Evolutionary conservation across 805 yeast genomes (phyloP), one percentile per base, ranked within the genome.

Genomic region (Candida jianshihensis): DNA sequence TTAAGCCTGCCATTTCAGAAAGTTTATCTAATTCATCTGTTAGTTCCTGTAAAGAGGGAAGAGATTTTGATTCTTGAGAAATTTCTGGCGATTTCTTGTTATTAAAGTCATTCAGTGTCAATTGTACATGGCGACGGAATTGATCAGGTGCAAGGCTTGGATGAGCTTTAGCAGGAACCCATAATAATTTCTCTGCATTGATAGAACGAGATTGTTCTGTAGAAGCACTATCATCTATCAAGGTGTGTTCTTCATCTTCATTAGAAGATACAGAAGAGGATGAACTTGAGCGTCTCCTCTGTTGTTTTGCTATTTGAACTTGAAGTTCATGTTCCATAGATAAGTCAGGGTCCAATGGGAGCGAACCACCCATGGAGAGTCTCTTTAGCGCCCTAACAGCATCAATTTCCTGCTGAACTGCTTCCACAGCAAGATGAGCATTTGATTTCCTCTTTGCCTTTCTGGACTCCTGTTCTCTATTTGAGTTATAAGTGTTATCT

Each of bases 111-210:
- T 47, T 47, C 6, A 57, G 49, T 30, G 57, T 63, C 43, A 54
- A 59, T 36, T 79, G 79, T 31, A 83, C 78, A 52, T 81, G 82
- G 45, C 70, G 72, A 44, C 78, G 66, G 61, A 78, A 82, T 49
- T 84, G 86, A 50, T 85, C 94, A 2, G 97, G 97, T 19, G 94
- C 89, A n/a, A 90, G 73, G 49, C 84, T 90, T 1, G 97, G 97
- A 56, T 92, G 98, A 26, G 87, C 69, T 43, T 76, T 78, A 2
- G 97, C 98, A 0, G 97, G 97, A 1, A 92, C 97, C 98, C 98
- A 90, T 36, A 90, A 63, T 22, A 84, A 60, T 39, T 73, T 63
- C 33, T 71, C 56, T 5, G 71, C 14, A 72, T 60, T 36, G 60
- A 64, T 31, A 3, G 39, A 35, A 13, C 45, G 46, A 26, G 36